phyloP scores from a whole-genome alignment of 495 filamentous ascomycete genomes.

The Lophiostoma macrostomum region DNA sequence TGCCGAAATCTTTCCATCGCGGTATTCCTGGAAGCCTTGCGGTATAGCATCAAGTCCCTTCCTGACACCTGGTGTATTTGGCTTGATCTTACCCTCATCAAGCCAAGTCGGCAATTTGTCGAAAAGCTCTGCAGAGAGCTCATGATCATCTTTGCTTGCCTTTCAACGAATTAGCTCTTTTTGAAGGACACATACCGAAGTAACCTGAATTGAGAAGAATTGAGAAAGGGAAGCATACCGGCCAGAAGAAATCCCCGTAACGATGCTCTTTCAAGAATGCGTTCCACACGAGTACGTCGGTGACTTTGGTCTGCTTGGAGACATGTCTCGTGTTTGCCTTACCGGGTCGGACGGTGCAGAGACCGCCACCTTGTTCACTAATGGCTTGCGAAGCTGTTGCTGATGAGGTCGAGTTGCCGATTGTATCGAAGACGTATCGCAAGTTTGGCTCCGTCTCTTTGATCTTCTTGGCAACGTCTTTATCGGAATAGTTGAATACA shows the following conservation, averaged over 20 bases:
- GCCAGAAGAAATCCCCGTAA: conserved; percentile 36
- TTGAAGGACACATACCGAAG: too few relatives aligned
- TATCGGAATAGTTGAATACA: conserved; percentile 21
- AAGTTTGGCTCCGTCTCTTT: conserved; percentile 15
- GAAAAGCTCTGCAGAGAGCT: conserved; percentile 37
- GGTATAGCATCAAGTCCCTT: conserved; percentile 28
- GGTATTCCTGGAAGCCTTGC: conserved; percentile 35
- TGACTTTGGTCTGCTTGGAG: conserved; percentile 23
- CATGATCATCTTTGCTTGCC: conserved; percentile 35
- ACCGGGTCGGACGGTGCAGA: conserved; percentile 41
- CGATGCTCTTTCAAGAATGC: conserved; percentile 40
- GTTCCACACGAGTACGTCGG: conserved; percentile 41
- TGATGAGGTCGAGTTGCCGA: conserved; percentile 34
- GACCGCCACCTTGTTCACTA: conserved; percentile 3
- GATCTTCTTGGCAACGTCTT: conserved; percentile 29
- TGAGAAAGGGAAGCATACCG: too few relatives aligned
- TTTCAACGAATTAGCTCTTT: too few relatives aligned
- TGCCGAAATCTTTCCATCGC: conserved; percentile 34
- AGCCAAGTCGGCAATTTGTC: conserved; percentile 36
- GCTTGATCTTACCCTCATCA: conserved; percentile 29
- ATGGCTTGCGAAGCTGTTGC: conserved; percentile 23
- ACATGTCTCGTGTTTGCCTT: conserved; percentile 38
- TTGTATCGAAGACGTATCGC: conserved; percentile 37
- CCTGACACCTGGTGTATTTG: conserved; percentile 22
- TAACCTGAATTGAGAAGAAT: too few relatives aligned